Evolutionary conservation across 306 rosid species (phyloP).

Genomic region (Echinosophora koreensis): DNA sequence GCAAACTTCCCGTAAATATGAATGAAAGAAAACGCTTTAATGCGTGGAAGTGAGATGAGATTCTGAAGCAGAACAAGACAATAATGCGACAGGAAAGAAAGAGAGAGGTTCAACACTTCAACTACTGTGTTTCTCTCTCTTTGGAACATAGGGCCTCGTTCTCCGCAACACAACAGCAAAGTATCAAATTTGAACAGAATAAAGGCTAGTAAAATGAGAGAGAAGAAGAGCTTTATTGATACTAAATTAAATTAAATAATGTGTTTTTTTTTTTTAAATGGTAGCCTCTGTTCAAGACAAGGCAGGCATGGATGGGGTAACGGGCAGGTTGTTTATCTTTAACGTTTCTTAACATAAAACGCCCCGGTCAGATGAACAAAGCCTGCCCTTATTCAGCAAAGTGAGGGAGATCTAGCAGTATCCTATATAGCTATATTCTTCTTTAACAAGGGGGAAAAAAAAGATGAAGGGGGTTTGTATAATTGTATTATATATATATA

Average conservation of each 20-base stretch:
- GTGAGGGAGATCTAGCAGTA: constrained; percentile 54
- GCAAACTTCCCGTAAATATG: constrained; percentile 45
- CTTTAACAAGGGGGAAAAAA: constrained; percentile 57
- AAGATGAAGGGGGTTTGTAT: constrained; percentile 63
- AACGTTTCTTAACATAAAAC: constrained; percentile 50
- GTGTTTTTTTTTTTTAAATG: not conserved
- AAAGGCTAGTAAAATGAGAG: constrained; percentile 59
- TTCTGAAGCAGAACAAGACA: constrained; percentile 81
- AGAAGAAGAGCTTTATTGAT: constrained; percentile 43
- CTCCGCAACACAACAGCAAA: constrained; percentile 80
- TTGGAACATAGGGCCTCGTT: constrained; percentile 78
- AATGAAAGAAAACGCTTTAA: constrained; percentile 53
- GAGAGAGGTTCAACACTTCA: constrained; percentile 8
- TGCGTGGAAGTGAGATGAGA: constrained; percentile 82
- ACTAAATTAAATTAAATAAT: no score
- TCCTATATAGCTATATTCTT: constrained; percentile 45
- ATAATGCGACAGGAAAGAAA: constrained; percentile 62
- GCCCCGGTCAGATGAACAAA: constrained; percentile 69
- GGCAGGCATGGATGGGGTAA: constrained; percentile 58
- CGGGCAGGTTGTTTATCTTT: constrained; percentile 80
- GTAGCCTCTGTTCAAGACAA: constrained; percentile 61
- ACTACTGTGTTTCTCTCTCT: constrained; percentile 61
- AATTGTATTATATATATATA: not conserved
- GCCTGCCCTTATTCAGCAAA: constrained; percentile 90
- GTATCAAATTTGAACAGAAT: constrained; percentile 80